A percentile compares a stretch with the other conserved stretches of the same genome.
These are phyloP conservation scores for Pseudozyma hubeiensis DNA, from an alignment of 1,284 basidiomycete genomes.

Conservation along the genomic window DNA sequence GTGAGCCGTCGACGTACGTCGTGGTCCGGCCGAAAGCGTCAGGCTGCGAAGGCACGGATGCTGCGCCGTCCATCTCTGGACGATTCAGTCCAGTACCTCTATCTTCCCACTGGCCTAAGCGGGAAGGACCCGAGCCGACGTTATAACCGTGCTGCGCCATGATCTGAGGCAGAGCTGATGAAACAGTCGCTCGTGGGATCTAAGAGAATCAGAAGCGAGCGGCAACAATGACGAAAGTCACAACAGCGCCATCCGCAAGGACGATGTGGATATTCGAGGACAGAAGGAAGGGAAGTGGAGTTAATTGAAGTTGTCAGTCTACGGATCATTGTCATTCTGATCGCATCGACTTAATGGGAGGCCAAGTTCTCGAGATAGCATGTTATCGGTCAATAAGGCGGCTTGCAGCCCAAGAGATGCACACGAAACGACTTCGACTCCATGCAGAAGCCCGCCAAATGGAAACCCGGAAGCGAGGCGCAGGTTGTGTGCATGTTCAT, in stretches of 20 bases:
- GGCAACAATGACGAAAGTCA: not conserved
- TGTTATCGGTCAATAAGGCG: not conserved
- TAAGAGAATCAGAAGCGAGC: not conserved
- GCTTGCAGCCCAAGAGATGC: not conserved
- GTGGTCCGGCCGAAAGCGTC: slow-evolving; percentile 11
- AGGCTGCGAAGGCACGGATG: slow-evolving; percentile 1
- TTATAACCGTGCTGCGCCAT: slow-evolving; percentile 30
- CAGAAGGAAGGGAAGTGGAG: not conserved
- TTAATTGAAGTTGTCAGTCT: not conserved
- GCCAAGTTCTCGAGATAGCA: not conserved
- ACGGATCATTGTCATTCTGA: not conserved
- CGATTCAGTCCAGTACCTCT: slow-evolving; percentile 10
- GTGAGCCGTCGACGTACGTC: slow-evolving; percentile 17
- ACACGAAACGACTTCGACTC: not conserved
- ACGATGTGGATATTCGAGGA: not conserved
- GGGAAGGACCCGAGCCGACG: slow-evolving; percentile 20
- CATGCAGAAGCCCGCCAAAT: slow-evolving; percentile 4
- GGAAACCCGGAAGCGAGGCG: slow-evolving; percentile 7
- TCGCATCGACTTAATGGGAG: too few species aligned
- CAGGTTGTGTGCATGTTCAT: slow-evolving; percentile 11
- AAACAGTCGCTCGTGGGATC: slow-evolving; percentile 2
- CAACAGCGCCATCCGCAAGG: too few species aligned
- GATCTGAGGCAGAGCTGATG: slow-evolving; percentile 1
- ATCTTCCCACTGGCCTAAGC: slow-evolving; percentile 23
- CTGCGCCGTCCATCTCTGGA: slow-evolving; percentile 10